Evolutionary conservation across 306 rosid species (phyloP).

Genomic region (peach (Prunus persica)): DNA sequence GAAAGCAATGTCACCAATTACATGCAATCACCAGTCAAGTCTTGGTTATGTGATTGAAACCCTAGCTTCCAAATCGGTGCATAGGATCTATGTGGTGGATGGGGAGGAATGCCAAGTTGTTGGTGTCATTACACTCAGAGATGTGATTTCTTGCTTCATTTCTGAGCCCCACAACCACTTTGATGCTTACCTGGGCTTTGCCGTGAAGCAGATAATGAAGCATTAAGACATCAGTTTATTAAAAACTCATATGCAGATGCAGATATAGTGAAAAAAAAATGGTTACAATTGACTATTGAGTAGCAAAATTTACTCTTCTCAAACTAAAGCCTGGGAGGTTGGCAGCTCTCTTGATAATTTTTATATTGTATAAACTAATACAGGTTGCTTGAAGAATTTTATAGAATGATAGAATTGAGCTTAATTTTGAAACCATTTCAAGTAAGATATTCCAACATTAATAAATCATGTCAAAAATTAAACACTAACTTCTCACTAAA

Average conservation of each 20-base stretch:
- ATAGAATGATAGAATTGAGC: too few relatives aligned
- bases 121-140: constrained; percentile 84
- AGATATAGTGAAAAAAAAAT: neutral
- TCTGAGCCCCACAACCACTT: constrained; percentile 68
- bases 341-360: too few relatives aligned
- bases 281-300: too few relatives aligned
- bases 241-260: constrained; percentile 6
- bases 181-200: constrained; percentile 58
- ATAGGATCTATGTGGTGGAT: constrained; percentile 61
- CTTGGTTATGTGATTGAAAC: constrained; percentile 59
- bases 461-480: neutral
- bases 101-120: constrained; percentile 44
- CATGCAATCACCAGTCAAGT: constrained; percentile 63
- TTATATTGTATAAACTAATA: too few relatives aligned
- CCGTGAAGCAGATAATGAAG: constrained; percentile 62
- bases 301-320: too few relatives aligned
- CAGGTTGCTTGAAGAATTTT: too few relatives aligned
- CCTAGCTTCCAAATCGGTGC: constrained; percentile 78
- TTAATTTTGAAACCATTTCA: too few relatives aligned
- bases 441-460: neutral
- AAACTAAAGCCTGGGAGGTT: too few relatives aligned
- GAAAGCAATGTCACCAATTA: constrained; percentile 48
- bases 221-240: constrained; percentile 20
- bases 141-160: constrained; percentile 85
- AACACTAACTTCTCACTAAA: neutral